phyloP scores from a whole-genome alignment of 495 filamentous ascomycete genomes.

The Penicillium subrubescens region DNA sequence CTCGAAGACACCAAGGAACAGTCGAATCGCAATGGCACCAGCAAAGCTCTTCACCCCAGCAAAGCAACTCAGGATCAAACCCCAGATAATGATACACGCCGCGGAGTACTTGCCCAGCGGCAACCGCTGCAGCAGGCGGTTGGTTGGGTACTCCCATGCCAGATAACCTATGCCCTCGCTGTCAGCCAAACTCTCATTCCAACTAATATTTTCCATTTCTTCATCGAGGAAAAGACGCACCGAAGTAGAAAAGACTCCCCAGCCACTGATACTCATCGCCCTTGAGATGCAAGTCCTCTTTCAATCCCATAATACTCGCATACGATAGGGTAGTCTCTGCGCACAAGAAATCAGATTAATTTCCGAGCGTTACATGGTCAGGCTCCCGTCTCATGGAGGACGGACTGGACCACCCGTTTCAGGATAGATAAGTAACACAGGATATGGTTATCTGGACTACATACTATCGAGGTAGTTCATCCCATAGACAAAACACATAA shows the following conservation, averaged over 20 bases:
- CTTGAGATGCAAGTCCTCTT: slow-evolving; percentile 47
- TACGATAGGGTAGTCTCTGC: slow-evolving; percentile 64
- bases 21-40: slow-evolving; percentile 58
- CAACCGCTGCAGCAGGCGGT: slow-evolving; percentile 58
- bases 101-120: slow-evolving; percentile 63
- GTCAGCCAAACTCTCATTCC: background rate
- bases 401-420: background rate
- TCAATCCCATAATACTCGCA: slow-evolving; percentile 63
- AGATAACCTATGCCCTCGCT: slow-evolving; percentile 52
- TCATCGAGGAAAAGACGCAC: slow-evolving; percentile 24
- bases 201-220: background rate
- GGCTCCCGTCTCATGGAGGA: background rate
- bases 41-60: slow-evolving; percentile 51
- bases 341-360: background rate
- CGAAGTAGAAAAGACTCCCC: slow-evolving; percentile 64
- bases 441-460: slow-evolving; percentile 1
- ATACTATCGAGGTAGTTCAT: slow-evolving; percentile 66
- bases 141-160: slow-evolving; percentile 66
- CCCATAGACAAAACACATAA: slow-evolving; percentile 63
- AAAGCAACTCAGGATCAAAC: slow-evolving; percentile 54
- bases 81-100: slow-evolving; percentile 61
- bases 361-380: background rate
- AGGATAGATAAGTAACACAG: background rate
- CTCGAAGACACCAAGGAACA: slow-evolving; percentile 64
- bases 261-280: slow-evolving; percentile 57